Evolutionary conservation across 257 asterid genomes (phyloP).

Genomic region (Misopates orontium): DNA sequence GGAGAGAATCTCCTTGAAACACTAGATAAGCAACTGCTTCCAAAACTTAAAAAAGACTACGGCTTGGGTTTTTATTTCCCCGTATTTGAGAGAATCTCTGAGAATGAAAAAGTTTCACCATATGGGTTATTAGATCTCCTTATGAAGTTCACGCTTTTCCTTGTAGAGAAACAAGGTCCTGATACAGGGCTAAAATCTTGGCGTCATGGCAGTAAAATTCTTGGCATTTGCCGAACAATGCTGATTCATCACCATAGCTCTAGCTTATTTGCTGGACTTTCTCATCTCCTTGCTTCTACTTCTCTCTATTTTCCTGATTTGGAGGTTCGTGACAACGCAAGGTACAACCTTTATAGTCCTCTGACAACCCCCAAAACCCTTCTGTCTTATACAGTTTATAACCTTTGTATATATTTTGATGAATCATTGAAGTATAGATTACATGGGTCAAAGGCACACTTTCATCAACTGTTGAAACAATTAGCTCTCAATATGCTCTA

Average conservation of each 20-base stretch:
- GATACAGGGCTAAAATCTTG: conserved; percentile 82
- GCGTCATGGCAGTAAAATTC: conserved; percentile 84
- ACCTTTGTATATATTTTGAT: background rate
- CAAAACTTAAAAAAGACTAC: conserved; percentile 67
- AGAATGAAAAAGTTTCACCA: conserved; percentile 70
- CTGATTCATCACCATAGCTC: conserved; percentile 79
- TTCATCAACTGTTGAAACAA: conserved; percentile 21
- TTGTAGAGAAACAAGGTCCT: conserved; percentile 79
- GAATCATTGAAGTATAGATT: conserved; percentile 7
- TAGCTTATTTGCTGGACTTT: conserved; percentile 64
- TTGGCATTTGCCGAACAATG: conserved; percentile 85
- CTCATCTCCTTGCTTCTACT: conserved; percentile 68
- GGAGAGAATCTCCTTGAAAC: conserved; percentile 80
- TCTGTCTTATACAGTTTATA: conserved; percentile 2
- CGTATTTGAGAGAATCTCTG: conserved; percentile 75
- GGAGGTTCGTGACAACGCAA: conserved; percentile 94
- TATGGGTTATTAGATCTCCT: conserved; percentile 74
- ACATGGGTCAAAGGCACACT: conserved; percentile 22
- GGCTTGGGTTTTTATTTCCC: conserved; percentile 79
- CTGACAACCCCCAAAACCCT: background rate
- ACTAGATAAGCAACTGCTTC: conserved; percentile 70
- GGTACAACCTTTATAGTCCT: conserved; percentile 63
- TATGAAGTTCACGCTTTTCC: conserved; percentile 60
- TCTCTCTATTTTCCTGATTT: conserved; percentile 89
- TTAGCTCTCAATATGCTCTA: conserved; percentile 14